These are phyloP conservation scores for Geosiphon pyriformis DNA, from an alignment of 192 early-diverging fungal genomes.

Conservation along the genomic window DNA sequence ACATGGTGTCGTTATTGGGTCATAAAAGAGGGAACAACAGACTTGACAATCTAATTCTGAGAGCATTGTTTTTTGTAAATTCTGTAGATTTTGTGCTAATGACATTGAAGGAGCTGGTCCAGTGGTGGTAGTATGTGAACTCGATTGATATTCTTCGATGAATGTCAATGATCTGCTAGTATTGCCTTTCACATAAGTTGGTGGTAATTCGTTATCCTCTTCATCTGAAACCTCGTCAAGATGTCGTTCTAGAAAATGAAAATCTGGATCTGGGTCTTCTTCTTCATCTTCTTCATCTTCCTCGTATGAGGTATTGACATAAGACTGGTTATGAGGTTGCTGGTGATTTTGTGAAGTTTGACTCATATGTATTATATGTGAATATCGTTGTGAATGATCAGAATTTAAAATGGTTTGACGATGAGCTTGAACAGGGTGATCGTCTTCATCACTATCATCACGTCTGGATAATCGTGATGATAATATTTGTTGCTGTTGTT, in stretches of 20 bases:
- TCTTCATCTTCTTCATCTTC: too few relatives aligned
- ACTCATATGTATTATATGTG: too few relatives aligned
- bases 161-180: too few relatives aligned
- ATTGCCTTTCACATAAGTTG: too few relatives aligned
- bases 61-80: slow-evolving; percentile 4
- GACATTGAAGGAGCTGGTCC: neutral
- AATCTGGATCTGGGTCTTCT: too few relatives aligned
- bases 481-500: neutral
- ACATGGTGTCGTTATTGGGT: slow-evolving; percentile 60
- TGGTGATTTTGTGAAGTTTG: too few relatives aligned
- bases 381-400: too few relatives aligned
- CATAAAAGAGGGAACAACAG: slow-evolving; percentile 44
- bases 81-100: neutral
- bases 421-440: too few relatives aligned
- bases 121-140: neutral
- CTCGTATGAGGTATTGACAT: too few relatives aligned
- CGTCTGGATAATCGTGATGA: neutral
- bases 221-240: neutral
- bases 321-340: too few relatives aligned
- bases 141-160: neutral
- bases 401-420: too few relatives aligned
- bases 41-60: slow-evolving; percentile 60
- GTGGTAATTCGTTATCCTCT: neutral
- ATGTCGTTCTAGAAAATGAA: neutral
- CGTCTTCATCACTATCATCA: neutral